These are phyloP conservation scores for Naganishia randhawae DNA, from an alignment of 768 basidiomycete species.

Conservation along the genomic window DNA sequence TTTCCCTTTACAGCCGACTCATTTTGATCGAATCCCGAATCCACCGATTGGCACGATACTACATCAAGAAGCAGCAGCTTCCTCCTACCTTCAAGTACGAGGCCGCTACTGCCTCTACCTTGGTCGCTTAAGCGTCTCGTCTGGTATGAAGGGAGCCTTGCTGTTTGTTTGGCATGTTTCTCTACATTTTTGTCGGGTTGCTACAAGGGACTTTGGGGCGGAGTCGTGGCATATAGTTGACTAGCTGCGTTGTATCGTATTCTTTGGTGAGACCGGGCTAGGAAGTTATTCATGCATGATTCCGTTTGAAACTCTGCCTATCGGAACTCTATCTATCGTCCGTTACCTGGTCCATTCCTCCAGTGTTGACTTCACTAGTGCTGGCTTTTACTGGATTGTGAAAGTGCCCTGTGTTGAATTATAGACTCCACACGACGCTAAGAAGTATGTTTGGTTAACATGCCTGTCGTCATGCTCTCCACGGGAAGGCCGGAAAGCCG, in stretches of 20 bases:
- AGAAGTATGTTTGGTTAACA: no score
- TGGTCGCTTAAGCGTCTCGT: constrained; percentile 46
- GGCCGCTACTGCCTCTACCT: constrained; percentile 81
- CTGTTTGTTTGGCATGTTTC: background rate
- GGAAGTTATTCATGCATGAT: constrained; percentile 9
- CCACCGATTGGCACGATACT: constrained; percentile 95
- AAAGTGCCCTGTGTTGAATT: no score
- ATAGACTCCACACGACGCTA: no score
- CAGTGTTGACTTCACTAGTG: no score
- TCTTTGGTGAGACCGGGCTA: background rate
- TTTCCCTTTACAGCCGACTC: constrained; percentile 63
- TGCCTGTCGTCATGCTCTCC: no score
- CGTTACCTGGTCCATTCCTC: no score
- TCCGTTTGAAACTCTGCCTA: constrained; percentile 16
- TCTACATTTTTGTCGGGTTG: constrained; percentile 12
- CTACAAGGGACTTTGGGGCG: constrained; percentile 15
- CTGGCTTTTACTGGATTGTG: no score
- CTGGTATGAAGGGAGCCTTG: background rate
- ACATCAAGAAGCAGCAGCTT: constrained; percentile 97
- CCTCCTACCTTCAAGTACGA: constrained; percentile 99
- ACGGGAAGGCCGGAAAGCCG: no score
- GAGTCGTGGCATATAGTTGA: background rate
- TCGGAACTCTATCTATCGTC: no score
- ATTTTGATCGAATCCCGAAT: constrained; percentile 99
- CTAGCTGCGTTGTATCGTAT: constrained; percentile 17